These are phyloP conservation scores for Ampelomyces quisqualis DNA, from an alignment of 2,329 filamentous ascomycete genomes.

Conservation along the genomic window DNA sequence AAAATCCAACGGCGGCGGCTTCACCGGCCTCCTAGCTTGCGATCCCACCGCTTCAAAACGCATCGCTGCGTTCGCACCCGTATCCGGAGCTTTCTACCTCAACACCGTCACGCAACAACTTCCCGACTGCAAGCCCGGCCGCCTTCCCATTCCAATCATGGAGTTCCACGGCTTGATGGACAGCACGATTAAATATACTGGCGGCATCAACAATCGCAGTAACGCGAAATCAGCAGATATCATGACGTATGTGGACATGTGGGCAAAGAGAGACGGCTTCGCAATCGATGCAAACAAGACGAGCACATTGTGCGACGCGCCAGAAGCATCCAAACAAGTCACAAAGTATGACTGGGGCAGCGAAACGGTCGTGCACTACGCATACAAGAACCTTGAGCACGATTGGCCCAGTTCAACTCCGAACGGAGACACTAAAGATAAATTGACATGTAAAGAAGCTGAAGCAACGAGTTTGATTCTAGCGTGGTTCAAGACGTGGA, in stretches of 20 bases:
- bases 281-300: slow-evolving; percentile 29
- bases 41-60: slow-evolving; percentile 43
- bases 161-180: slow-evolving; percentile 50
- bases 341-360: slow-evolving; percentile 25
- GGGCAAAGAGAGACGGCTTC: slow-evolving; percentile 42
- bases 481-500: slow-evolving; percentile 35
- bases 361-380: slow-evolving; percentile 44
- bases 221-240: slow-evolving; percentile 24
- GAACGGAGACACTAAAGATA: slow-evolving; percentile 26
- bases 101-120: slow-evolving; percentile 17
- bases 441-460: slow-evolving; percentile 32
- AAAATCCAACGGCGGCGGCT: slow-evolving; percentile 59
- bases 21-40: slow-evolving; percentile 53
- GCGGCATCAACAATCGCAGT: slow-evolving; percentile 30
- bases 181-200: slow-evolving; percentile 45
- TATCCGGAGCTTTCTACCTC: slow-evolving; percentile 52
- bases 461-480: slow-evolving; percentile 38
- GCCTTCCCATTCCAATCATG: slow-evolving; percentile 43
- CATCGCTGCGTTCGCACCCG: slow-evolving; percentile 55
- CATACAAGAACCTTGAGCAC: slow-evolving; percentile 43
- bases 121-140: slow-evolving; percentile 29
- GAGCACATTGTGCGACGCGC: slow-evolving; percentile 31
- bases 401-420: slow-evolving; percentile 44
- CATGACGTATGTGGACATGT: slow-evolving; percentile 39
- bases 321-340: slow-evolving; percentile 32